phyloP scores from a whole-genome alignment of 257 asterid species.

The Avicennia marina region DNA sequence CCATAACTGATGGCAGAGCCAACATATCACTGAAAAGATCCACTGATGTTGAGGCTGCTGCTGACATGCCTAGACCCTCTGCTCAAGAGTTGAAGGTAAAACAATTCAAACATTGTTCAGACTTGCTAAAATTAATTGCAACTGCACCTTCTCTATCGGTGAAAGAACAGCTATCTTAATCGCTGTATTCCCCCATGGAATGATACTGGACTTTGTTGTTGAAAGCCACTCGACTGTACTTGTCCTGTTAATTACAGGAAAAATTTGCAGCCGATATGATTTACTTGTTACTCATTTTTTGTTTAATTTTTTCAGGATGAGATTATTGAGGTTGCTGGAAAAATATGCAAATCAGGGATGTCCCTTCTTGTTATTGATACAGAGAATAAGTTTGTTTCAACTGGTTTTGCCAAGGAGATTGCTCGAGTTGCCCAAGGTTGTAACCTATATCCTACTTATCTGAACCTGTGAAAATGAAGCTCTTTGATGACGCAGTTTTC shows the following conservation, averaged over 20 bases:
- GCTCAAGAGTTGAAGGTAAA: conserved; percentile 81
- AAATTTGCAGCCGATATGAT: too few relatives aligned
- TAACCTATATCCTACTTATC: not conserved
- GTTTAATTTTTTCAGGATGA: conserved; percentile 72
- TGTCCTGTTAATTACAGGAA: too few relatives aligned
- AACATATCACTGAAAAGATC: conserved; percentile 93
- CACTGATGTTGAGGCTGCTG: conserved; percentile 71
- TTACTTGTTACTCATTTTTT: too few relatives aligned
- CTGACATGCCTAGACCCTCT: conserved; percentile 83
- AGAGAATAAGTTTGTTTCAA: conserved; percentile 54
- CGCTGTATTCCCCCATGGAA: too few relatives aligned
- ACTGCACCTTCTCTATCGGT: not conserved
- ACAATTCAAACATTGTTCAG: not conserved
- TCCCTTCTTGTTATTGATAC: conserved; percentile 52
- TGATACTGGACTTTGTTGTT: too few relatives aligned
- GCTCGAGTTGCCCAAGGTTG: conserved; percentile 97
- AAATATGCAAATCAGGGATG: conserved; percentile 87
- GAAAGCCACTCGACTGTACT: too few relatives aligned
- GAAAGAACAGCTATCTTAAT: not conserved
- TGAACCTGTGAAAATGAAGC: not conserved
- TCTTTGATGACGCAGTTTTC: not conserved
- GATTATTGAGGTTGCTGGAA: conserved; percentile 92
- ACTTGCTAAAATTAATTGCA: too few relatives aligned
- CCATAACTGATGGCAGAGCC: conserved; percentile 96
- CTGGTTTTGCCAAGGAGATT: conserved; percentile 96